Conservation (phyloP, 164 flowering plant genomes). For the Platanus orientalis region DNA sequence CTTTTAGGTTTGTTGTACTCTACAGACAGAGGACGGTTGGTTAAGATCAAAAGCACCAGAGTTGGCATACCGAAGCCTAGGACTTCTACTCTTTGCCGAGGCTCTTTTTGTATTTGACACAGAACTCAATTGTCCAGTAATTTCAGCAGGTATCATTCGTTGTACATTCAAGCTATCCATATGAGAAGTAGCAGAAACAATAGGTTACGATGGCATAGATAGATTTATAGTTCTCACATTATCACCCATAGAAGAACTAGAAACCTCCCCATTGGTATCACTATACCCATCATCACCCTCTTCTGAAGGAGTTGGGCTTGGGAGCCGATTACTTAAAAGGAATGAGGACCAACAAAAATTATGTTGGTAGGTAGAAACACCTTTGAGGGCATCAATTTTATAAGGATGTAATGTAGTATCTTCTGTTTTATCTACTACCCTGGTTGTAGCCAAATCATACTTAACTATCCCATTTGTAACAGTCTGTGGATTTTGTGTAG, state of each 20-base stretch:
- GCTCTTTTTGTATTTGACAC: conserved; percentile 28
- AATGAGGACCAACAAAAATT: conserved; percentile 66
- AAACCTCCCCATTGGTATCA: conserved; percentile 67
- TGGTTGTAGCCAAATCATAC: conserved; percentile 22
- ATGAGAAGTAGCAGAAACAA: conserved; percentile 22
- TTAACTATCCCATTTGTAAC: conserved; percentile 24
- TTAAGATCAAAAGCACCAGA: conserved; percentile 32
- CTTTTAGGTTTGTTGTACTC: conserved; percentile 24
- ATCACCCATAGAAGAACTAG: conserved; percentile 33
- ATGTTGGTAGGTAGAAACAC: conserved; percentile 84
- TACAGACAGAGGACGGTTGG: conserved; percentile 18
- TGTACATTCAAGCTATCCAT: conserved; percentile 16
- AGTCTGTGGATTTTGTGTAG: conserved; percentile 21
- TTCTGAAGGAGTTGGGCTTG: conserved; percentile 99
- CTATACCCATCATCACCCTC: conserved; percentile 53
- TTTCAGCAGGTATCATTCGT: conserved; percentile 15
- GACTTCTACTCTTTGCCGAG: conserved; percentile 66
- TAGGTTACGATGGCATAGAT: conserved; percentile 17
- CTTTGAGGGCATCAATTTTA: conserved; percentile 82
- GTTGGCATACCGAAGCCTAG: conserved; percentile 62
- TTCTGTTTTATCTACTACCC: conserved; percentile 18
- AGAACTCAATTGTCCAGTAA: conserved; percentile 24
- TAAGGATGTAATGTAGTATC: conserved; percentile 40
- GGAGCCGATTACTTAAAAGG: too few species aligned
- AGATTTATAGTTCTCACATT: conserved; percentile 17